These are phyloP conservation scores for Didymella lethalis DNA, from an alignment of 2,329 filamentous ascomycete species.

Conservation along the genomic window DNA sequence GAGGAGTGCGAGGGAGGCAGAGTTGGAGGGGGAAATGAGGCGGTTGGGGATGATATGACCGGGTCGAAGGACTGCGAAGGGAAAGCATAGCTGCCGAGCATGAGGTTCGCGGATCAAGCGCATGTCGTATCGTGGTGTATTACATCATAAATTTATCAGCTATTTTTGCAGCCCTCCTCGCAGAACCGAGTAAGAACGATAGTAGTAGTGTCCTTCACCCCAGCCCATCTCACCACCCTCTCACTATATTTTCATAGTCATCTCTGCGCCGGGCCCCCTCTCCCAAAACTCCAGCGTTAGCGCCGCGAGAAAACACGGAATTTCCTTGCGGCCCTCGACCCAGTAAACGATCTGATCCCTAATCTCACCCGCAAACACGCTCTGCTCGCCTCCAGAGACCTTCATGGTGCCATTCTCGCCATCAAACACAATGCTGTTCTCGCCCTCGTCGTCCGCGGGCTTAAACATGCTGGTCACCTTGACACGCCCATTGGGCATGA, in stretches of 20 bases:
- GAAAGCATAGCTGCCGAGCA: neutral
- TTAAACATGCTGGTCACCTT: constrained; percentile 87
- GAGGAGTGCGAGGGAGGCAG: constrained; percentile 9
- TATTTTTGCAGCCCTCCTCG: neutral
- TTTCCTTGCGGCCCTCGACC: constrained; percentile 92
- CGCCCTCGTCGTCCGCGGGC: constrained; percentile 68
- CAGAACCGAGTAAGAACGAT: neutral
- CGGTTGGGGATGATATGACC: constrained; percentile 31
- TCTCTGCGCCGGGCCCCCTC: constrained; percentile 53
- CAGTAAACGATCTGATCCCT: constrained; percentile 90
- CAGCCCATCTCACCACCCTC: neutral
- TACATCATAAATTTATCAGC: neutral
- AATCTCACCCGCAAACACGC: constrained; percentile 85
- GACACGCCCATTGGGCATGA: constrained; percentile 96
- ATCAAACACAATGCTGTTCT: constrained; percentile 78
- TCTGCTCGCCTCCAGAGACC: constrained; percentile 87
- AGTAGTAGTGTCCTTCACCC: neutral
- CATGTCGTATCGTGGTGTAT: constrained; percentile 7
- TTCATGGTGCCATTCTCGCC: constrained; percentile 98
- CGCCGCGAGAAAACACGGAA: constrained; percentile 90
- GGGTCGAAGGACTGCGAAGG: neutral
- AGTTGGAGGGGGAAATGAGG: constrained; percentile 36
- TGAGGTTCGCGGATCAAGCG: neutral
- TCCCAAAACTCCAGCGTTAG: constrained; percentile 95
- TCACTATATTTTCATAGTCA: constrained; percentile 33